phyloP scores from a whole-genome alignment of 2,329 filamentous ascomycete species.

The Penicillium sp. region DNA sequence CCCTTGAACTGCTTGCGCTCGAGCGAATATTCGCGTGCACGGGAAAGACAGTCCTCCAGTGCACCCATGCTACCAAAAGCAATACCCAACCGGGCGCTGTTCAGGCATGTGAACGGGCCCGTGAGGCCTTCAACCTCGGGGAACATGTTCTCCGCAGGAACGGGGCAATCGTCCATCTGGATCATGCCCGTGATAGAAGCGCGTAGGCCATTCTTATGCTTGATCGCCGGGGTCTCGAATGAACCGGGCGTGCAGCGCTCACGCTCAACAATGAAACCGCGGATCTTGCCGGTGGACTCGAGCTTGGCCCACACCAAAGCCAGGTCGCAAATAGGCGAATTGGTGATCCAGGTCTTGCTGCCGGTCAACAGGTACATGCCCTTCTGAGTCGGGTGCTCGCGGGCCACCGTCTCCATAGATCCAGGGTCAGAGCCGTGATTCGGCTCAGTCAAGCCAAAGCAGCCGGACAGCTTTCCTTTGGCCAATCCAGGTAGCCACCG shows the following conservation, averaged over 20 bases:
- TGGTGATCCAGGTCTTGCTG: conserved; percentile 93
- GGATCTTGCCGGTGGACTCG: conserved; percentile 86
- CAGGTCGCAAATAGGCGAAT: conserved; percentile 84
- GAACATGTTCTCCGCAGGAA: conserved; percentile 90
- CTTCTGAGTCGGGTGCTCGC: conserved; percentile 77
- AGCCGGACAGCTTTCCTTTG: conserved; percentile 76
- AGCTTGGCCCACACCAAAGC: conserved; percentile 91
- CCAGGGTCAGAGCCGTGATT: conserved; percentile 92
- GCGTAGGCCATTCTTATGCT: conserved; percentile 91
- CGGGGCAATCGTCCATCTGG: conserved; percentile 84
- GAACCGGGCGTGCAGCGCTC: conserved; percentile 81
- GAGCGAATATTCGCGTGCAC: conserved; percentile 81
- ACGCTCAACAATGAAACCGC: conserved; percentile 86
- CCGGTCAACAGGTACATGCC: conserved; percentile 78
- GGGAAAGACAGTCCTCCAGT: conserved; percentile 82
- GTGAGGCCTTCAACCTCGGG: conserved; percentile 80
- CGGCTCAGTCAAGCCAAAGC: conserved; percentile 87
- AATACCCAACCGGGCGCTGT: conserved; percentile 90
- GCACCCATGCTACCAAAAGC: conserved; percentile 92
- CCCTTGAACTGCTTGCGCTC: conserved; percentile 95
- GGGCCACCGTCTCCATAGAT: conserved; percentile 85
- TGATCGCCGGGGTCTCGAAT: conserved; percentile 85
- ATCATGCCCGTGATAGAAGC: conserved; percentile 98
- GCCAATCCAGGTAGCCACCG: conserved; percentile 77
- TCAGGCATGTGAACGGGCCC: conserved; percentile 91